Conservation (phyloP, 2,329 filamentous ascomycete species). For the Thermomyces lanuginosus region DNA sequence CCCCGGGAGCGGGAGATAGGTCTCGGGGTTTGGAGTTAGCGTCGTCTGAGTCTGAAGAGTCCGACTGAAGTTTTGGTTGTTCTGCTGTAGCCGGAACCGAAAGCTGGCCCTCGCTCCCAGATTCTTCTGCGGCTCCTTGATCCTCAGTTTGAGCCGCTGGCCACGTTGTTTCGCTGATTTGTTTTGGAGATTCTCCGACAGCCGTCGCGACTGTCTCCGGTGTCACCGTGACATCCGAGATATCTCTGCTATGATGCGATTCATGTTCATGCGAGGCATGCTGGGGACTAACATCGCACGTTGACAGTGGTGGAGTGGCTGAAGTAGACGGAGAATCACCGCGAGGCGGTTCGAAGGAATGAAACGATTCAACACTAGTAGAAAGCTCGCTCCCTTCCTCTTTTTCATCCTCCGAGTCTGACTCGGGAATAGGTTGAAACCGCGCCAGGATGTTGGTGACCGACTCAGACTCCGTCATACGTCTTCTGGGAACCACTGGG, state of each 20-base stretch:
- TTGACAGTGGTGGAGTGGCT: slow-evolving; percentile 9
- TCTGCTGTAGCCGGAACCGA: no score
- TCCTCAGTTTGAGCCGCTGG: no score
- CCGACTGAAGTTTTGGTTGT: no score
- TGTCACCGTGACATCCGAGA: slow-evolving; percentile 15
- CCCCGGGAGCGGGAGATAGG: no score
- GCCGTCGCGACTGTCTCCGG: slow-evolving; percentile 8
- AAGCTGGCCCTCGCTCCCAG: no score
- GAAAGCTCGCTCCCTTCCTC: slow-evolving; percentile 13
- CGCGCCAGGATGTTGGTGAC: slow-evolving; percentile 23
- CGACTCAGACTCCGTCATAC: slow-evolving; percentile 16
- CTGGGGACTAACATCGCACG: slow-evolving; percentile 9
- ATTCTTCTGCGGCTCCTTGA: no score
- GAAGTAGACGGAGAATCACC: slow-evolving; percentile 8
- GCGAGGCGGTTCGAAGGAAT: slow-evolving; percentile 17
- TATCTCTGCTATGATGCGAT: slow-evolving; percentile 9
- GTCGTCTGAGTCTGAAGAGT: no score
- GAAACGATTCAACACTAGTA: slow-evolving; percentile 29
- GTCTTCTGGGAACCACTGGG: slow-evolving; percentile 8
- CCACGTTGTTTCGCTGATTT: no score
- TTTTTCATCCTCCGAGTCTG: slow-evolving; percentile 13
- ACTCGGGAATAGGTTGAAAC: slow-evolving; percentile 19
- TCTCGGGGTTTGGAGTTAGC: no score
- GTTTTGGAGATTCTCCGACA: no score
- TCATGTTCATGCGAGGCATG: slow-evolving; percentile 2